Evolutionary conservation across 2,329 filamentous ascomycete species (phyloP).

Genomic region (Esteya vermicola): DNA sequence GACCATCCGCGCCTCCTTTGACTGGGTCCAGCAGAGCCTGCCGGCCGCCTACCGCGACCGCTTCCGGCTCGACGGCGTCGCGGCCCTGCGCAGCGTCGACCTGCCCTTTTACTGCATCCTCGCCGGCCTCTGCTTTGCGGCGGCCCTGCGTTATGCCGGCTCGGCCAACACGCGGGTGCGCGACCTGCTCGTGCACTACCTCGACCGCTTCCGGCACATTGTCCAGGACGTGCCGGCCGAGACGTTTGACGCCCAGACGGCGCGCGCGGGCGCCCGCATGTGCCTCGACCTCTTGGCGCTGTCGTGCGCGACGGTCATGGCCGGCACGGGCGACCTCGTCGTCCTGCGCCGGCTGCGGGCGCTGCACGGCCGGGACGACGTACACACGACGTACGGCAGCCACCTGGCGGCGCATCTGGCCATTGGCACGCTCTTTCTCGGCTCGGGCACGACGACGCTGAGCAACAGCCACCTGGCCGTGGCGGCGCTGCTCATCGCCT

Average conservation of each 20-base stretch:
- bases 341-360: conserved; percentile 76
- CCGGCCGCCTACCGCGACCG: conserved; percentile 53
- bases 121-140: conserved; percentile 71
- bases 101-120: conserved; percentile 89
- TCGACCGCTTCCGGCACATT: conserved; percentile 76
- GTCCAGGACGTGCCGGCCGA: conserved; percentile 37
- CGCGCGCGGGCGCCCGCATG: conserved; percentile 71
- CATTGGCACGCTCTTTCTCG: conserved; percentile 79
- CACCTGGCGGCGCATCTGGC: conserved; percentile 89
- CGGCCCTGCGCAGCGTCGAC: conserved; percentile 60
- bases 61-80: conserved; percentile 43
- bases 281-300: conserved; percentile 82
- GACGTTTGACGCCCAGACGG: conserved; percentile 71
- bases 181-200: conserved; percentile 68
- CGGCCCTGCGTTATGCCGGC: conserved; percentile 61
- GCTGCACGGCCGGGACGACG: conserved; percentile 74
- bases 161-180: conserved; percentile 57
- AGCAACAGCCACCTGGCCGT: conserved; percentile 78
- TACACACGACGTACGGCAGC: conserved; percentile 79
- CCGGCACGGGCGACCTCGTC: conserved; percentile 78
- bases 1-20: conserved; percentile 54
- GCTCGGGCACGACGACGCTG: conserved; percentile 84
- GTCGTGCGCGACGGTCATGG: conserved; percentile 80
- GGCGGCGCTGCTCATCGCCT: conserved; percentile 72
- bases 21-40: conserved; percentile 64